Evolutionary conservation across 148 eudicot species (phyloP).

Genomic region (Polygonum maritimum): DNA sequence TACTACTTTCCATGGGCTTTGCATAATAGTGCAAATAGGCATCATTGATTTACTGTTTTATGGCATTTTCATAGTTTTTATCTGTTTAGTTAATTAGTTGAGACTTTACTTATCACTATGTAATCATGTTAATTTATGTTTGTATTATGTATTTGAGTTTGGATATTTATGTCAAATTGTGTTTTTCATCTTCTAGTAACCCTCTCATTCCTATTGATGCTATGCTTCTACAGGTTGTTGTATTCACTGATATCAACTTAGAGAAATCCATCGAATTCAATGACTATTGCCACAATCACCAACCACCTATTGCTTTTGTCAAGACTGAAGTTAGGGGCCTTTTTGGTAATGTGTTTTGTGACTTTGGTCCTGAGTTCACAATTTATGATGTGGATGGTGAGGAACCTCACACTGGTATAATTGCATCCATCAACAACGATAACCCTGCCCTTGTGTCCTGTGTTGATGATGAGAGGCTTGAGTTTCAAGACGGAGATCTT

Average conservation of each 20-base stretch:
- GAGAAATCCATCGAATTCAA: slow-evolving; percentile 50
- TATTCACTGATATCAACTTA: slow-evolving; percentile 49
- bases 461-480: slow-evolving; percentile 74
- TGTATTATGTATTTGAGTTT: background rate
- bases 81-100: too few relatives aligned
- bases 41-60: background rate
- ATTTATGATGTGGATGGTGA: slow-evolving; percentile 72
- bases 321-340: slow-evolving; percentile 73
- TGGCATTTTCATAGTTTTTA: background rate
- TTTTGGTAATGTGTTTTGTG: slow-evolving; percentile 61
- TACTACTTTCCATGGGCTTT: background rate
- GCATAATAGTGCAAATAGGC: background rate
- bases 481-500: slow-evolving; percentile 73
- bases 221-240: slow-evolving; percentile 46
- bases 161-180: background rate
- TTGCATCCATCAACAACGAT: slow-evolving; percentile 70
- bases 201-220: background rate
- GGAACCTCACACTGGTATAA: slow-evolving; percentile 70
- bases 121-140: too few relatives aligned
- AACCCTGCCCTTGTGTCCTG: slow-evolving; percentile 61
- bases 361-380: slow-evolving; percentile 76
- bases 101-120: too few relatives aligned
- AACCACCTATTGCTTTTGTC: slow-evolving; percentile 66
- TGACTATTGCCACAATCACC: slow-evolving; percentile 66
- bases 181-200: background rate